Evolutionary conservation across 2,329 filamentous ascomycete genomes (phyloP), one percentile per base, ranked within the genome.

Genomic region (Coniochaeta sp.): DNA sequence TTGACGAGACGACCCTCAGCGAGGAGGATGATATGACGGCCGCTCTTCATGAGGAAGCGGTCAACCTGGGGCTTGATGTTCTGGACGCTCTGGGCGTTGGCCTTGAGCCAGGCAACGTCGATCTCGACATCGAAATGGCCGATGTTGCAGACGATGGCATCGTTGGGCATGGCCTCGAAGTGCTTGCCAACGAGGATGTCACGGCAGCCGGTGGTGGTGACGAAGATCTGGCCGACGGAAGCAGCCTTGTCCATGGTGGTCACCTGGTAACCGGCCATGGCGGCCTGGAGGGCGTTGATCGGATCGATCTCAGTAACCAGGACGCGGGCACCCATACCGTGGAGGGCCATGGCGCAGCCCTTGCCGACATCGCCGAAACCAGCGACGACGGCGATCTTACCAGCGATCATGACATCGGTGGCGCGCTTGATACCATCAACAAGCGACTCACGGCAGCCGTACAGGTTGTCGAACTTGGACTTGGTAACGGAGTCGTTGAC

Each of bases 51-150:
- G 71, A 89, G 82, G 89, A 88, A 99, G 77, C 95, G 92, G 86
- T 99, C 95, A 72, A 99, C 95, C 84, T 99, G 95, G 74, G 95
- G 93, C 89, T 99, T 99, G 87, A 99, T 97, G 88, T 95, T 96
- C 84, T 93, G 89, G 68, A 93, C 89, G 73, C 89, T 92, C 79
- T 88, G 86, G 76, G 93, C 89, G 81, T 96, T 98, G 80, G 88
- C 88, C 90, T 98, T 98, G 79, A 99, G 85, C 95, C 95, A 99
- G 68, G 95, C 95, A 80, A 99, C 95, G 78, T 99, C 95, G 72
- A 99, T 99, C 84, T 99, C 95, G 72, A 97, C 96, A 78, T 99
- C 93, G 81, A 99, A 99, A 85, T 99, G 93, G 76, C 93, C 93
- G 81, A 99, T 99, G 87, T 99, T 99, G 92, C 93, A 98, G 71